phyloP scores from a whole-genome alignment of 768 basidiomycete species.

The Boletus subparvulus region DNA sequence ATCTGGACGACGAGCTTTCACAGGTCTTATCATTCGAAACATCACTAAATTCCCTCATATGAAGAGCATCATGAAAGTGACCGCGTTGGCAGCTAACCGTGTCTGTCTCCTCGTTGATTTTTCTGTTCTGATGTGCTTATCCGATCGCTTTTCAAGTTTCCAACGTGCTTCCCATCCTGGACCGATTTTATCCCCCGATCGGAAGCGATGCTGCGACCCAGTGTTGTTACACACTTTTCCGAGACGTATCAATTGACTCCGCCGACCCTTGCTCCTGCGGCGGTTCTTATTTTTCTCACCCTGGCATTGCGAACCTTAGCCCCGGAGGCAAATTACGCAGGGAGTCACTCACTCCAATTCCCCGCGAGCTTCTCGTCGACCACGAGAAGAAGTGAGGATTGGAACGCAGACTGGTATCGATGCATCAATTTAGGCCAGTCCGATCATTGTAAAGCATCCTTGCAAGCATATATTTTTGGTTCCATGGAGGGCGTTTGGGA shows the following conservation, averaged over 20 bases:
- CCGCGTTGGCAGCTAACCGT: slow-evolving; percentile 66
- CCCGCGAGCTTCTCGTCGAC: slow-evolving; percentile 13
- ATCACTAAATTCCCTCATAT: slow-evolving; percentile 45
- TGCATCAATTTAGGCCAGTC: slow-evolving; percentile 41
- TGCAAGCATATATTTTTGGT: slow-evolving; percentile 57
- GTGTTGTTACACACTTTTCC: slow-evolving; percentile 43
- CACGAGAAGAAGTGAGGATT: slow-evolving; percentile 46
- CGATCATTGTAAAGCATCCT: slow-evolving; percentile 35
- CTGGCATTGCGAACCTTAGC: slow-evolving; percentile 37
- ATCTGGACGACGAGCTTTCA: slow-evolving; percentile 1
- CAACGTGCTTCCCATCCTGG: slow-evolving; percentile 58
- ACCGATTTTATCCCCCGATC: slow-evolving; percentile 47
- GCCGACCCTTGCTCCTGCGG: slow-evolving; percentile 66
- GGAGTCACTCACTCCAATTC: slow-evolving; percentile 6
- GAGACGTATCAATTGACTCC: slow-evolving; percentile 47
- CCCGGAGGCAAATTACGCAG: neutral
- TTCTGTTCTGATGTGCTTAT: slow-evolving; percentile 1
- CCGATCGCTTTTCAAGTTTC: slow-evolving; percentile 49
- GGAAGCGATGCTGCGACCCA: slow-evolving; percentile 18
- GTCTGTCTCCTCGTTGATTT: slow-evolving; percentile 37
- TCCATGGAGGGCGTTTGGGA: slow-evolving; percentile 81
- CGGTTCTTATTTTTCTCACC: slow-evolving; percentile 68
- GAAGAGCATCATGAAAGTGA: slow-evolving; percentile 52
- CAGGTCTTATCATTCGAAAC: slow-evolving; percentile 50
- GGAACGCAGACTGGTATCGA: slow-evolving; percentile 72